Percentiles rank a stretch among this genome's conserved stretches.
Evolutionary conservation across 257 asterid species (phyloP).

Genomic region (Salvia miltiorrhiza): DNA sequence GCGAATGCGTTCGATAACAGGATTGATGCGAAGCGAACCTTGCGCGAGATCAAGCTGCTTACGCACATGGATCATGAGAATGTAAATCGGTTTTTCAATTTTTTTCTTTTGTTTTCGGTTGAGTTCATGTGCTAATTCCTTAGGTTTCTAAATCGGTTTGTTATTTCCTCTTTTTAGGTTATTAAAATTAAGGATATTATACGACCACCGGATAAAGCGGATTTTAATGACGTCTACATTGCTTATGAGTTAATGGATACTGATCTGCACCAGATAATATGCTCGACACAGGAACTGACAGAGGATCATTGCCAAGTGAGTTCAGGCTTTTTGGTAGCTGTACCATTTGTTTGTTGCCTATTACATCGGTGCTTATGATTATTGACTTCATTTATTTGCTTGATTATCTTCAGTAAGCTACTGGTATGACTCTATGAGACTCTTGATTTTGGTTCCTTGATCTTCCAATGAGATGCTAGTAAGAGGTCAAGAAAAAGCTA

Average conservation of each 20-base stretch:
- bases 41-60: slow-evolving; percentile 86
- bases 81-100: slow-evolving; percentile 27
- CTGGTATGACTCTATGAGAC: not conserved
- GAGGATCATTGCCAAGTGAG: slow-evolving; percentile 92
- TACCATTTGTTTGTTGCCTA: not conserved
- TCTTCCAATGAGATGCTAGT: not conserved
- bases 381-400: not conserved
- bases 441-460: slow-evolving; percentile 2
- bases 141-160: not conserved
- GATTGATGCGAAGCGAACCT: slow-evolving; percentile 81
- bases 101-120: not conserved
- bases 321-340: not conserved
- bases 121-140: not conserved
- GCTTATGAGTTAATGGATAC: slow-evolving; percentile 89
- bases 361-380: slow-evolving; percentile 1
- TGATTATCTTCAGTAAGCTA: not conserved
- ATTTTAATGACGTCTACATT: slow-evolving; percentile 71
- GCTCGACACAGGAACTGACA: slow-evolving; percentile 70
- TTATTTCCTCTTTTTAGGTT: slow-evolving; percentile 33
- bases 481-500: not conserved
- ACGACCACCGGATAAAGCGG: slow-evolving; percentile 61
- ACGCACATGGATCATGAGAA: slow-evolving; percentile 93
- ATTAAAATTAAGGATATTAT: slow-evolving; percentile 77
- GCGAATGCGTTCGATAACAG: slow-evolving; percentile 86
- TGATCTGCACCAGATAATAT: slow-evolving; percentile 83